Base-by-base conservation (phyloP, 192 early-diverging fungal genomes). In the Linderina pennispora region DNA sequence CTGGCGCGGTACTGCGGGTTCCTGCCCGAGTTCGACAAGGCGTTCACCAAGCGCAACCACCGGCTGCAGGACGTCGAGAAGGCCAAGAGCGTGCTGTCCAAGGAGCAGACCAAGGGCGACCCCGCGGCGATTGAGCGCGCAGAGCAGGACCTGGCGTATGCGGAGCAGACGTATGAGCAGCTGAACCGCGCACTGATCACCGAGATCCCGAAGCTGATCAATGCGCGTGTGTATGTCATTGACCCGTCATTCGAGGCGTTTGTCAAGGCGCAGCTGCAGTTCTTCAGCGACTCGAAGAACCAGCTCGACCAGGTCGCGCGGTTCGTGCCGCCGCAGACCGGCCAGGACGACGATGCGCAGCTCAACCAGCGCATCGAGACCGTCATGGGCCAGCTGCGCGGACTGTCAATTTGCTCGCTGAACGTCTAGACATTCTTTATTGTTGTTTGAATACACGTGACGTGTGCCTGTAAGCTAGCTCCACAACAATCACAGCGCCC, bases 181-280 rank as follows among this genome's bases (percentile, higher is more conserved):
- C 58, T 96, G 50, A 97, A 99, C 63, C 63, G 65, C 17, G 79
- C 82, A 40, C 76, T 99, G 26, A 63, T 92, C 17, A 67, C 75
- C 10, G 93, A 98, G 50, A 80, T 98, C 31, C 97, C 97, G 9
- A 86, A 85, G 58, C 78, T 98, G 0, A 83, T 99, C 36, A 89
- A 90, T 34, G 55, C 90, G 18, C 73, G 94, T 23, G 85, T 97
- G 0, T 86, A 89, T 3, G 93, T 92, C 49, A 65, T 97, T 36
- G 91, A 97, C 21, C 97, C 97, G 2, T 90, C 89, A 16, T 94
- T 99, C 55, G 94, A 97, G 55, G 95, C 94, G 7, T 69, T 99
- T 20, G 87, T 97, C 42, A 93, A 94, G 69, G 78, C 85, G 13
- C 94, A 99, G 60, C 60, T 94, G n/a, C 77, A 80, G 46, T 97